phyloP scores from a whole-genome alignment of 352 stramenopile species.

The Thalassiosira exigua region DNA sequence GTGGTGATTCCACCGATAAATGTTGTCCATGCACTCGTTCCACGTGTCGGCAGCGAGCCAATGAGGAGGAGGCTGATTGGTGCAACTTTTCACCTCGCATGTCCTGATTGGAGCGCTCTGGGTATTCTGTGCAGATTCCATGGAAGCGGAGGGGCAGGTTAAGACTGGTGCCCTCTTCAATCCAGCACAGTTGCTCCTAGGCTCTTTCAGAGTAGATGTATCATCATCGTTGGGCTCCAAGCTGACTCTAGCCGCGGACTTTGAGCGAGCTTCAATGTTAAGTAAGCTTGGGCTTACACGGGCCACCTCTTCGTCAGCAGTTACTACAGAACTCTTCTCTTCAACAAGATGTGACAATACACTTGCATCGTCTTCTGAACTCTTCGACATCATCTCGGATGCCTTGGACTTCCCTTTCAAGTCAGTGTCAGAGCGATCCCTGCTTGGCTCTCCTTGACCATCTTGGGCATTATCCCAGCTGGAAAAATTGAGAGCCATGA shows the following conservation, averaged over 20 bases:
- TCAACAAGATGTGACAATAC: too few species aligned
- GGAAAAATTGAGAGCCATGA: conserved; percentile 13
- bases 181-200: neutral
- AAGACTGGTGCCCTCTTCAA: too few species aligned
- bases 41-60: conserved; percentile 16
- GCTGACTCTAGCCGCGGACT: neutral
- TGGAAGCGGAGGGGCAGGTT: neutral
- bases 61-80: conserved; percentile 12
- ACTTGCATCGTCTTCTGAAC: neutral
- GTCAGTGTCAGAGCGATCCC: neutral
- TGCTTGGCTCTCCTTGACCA: neutral
- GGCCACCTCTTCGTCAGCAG: neutral
- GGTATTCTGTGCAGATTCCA: neutral
- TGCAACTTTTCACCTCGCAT: conserved; percentile 1
- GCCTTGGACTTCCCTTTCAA: neutral
- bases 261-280: neutral
- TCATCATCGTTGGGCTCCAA: neutral
- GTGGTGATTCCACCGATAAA: conserved; percentile 10
- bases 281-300: neutral
- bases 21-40: conserved; percentile 12
- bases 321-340: too few species aligned
- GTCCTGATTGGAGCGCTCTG: neutral
- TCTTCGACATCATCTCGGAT: neutral
- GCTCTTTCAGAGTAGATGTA: neutral
- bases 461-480: neutral